phyloP scores from a whole-genome alignment of 192 early-diverging fungal species.

The Jimgerdemannia lactiflua region DNA sequence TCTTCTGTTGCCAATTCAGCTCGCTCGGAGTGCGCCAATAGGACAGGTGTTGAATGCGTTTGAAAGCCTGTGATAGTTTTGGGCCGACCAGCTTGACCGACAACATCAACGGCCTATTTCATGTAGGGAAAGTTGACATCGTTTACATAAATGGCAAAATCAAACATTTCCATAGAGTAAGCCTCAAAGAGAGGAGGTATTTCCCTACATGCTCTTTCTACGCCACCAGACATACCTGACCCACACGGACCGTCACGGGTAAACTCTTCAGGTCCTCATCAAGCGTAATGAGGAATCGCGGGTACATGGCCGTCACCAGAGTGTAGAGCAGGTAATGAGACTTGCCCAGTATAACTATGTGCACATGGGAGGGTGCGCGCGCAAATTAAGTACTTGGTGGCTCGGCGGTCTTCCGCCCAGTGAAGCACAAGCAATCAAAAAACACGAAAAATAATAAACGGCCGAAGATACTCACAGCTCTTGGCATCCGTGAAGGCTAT shows the following conservation, averaged over 20 bases:
- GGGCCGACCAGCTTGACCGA: slow-evolving; percentile 96
- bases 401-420: no score
- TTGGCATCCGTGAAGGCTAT: slow-evolving; percentile 92
- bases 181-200: no score
- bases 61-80: slow-evolving; percentile 99
- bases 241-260: slow-evolving; percentile 90
- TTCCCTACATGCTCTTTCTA: neutral
- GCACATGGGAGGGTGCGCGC: no score
- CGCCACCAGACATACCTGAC: slow-evolving; percentile 49
- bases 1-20: slow-evolving; percentile 99
- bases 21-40: slow-evolving; percentile 94
- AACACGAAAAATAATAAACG: neutral
- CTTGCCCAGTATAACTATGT: slow-evolving; percentile 77
- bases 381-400: no score
- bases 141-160: neutral
- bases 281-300: slow-evolving; percentile 96
- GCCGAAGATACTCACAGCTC: slow-evolving; percentile 52
- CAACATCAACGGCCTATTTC: slow-evolving; percentile 89
- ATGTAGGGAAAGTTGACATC: neutral
- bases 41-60: slow-evolving; percentile 95
- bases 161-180: neutral
- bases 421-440: neutral
- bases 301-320: slow-evolving; percentile 93
- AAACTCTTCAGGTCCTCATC: slow-evolving; percentile 85
- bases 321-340: slow-evolving; percentile 95